A percentile compares a stretch with the other conserved stretches of the same genome.
These are phyloP conservation scores for Zygoascus sp. DNA, from an alignment of 1,139 yeast genomes.

Conservation along the genomic window DNA sequence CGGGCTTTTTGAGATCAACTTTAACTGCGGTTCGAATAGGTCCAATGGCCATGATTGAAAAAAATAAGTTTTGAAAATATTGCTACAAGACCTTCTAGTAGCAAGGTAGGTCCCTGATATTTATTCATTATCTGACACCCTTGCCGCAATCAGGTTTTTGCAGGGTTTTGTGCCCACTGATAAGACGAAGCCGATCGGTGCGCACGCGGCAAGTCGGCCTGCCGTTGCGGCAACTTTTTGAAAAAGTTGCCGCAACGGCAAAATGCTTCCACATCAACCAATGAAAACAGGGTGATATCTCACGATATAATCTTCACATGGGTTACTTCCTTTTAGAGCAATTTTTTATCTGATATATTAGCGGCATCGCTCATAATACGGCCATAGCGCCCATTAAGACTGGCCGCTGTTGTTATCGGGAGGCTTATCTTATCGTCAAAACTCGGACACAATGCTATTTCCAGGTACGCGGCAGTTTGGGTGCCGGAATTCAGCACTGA, in stretches of 20 bases:
- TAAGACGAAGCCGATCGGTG: not conserved
- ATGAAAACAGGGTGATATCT: not conserved
- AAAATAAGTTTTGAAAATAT: not conserved
- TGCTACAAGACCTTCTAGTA: not conserved
- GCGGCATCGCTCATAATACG: not conserved
- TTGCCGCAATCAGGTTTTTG: not conserved
- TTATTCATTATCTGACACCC: not conserved
- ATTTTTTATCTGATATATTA: too few relatives aligned
- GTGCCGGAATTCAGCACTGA: not conserved
- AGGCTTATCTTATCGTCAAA: not conserved
- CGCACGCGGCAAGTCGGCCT: not conserved
- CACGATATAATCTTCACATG: too few relatives aligned
- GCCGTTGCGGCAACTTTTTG: not conserved
- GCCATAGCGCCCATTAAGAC: not conserved
- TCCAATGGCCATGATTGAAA: conserved; percentile 8
- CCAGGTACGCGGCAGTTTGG: not conserved
- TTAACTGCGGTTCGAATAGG: conserved; percentile 29
- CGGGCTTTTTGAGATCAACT: conserved; percentile 43
- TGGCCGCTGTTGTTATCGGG: not conserved
- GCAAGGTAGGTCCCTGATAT: too few relatives aligned
- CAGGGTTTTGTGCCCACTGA: not conserved
- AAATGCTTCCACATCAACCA: not conserved
- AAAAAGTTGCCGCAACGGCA: not conserved
- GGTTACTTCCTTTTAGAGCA: too few relatives aligned
- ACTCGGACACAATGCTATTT: not conserved